phyloP scores from a whole-genome alignment of 345 rosid species.

The Citrus glauca region DNA sequence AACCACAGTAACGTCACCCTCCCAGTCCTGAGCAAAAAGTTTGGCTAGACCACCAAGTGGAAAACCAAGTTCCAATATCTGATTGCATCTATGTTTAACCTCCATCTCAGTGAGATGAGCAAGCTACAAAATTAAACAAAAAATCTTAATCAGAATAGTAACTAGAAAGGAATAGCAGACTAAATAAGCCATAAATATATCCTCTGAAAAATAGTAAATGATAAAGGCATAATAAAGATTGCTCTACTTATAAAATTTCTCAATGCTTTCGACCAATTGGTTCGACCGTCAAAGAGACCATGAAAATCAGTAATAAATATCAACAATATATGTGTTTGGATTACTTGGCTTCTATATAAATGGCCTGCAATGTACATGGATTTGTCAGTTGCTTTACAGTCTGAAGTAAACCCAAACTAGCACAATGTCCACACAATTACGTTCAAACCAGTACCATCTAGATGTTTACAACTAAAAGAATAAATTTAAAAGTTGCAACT shows the following conservation, averaged over 20 bases:
- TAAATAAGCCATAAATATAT: background rate
- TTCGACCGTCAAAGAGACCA: background rate
- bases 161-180: background rate
- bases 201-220: background rate
- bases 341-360: too few relatives aligned
- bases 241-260: background rate
- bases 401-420: background rate
- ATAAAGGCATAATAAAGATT: background rate
- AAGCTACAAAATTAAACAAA: constrained; percentile 40
- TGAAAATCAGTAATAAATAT: background rate
- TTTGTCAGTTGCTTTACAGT: background rate
- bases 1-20: constrained; percentile 96
- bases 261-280: background rate
- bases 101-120: constrained; percentile 96
- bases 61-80: constrained; percentile 85
- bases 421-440: background rate
- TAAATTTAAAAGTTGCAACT: background rate
- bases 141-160: background rate
- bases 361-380: too few relatives aligned
- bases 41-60: constrained; percentile 89
- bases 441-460: background rate
- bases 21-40: constrained; percentile 99
- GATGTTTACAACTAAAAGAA: background rate
- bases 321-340: too few relatives aligned
- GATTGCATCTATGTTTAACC: constrained; percentile 92